Conservation (phyloP, 306 rosid species). For the Inga leiocalycina region DNA sequence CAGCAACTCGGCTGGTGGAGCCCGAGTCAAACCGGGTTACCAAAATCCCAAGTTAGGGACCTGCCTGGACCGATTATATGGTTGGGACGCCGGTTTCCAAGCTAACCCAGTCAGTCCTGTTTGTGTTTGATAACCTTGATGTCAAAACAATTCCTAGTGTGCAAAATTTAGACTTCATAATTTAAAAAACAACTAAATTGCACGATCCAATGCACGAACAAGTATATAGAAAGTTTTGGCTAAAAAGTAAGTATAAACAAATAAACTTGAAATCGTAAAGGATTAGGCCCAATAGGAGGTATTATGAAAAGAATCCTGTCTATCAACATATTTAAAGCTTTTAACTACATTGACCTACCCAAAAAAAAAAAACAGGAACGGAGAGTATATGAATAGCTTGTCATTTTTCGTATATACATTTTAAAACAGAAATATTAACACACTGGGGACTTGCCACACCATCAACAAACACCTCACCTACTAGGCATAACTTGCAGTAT, state of each 20-base stretch:
- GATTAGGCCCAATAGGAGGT: background rate
- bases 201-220: background rate
- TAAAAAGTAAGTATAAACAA: background rate
- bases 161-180: background rate
- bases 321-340: background rate
- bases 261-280: background rate
- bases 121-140: no score
- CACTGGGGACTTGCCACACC: background rate
- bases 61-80: no score
- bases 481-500: conserved; percentile 4
- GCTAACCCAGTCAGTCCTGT: no score
- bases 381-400: background rate
- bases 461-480: conserved; percentile 10
- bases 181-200: background rate
- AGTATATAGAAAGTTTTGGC: background rate
- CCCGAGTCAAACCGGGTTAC: no score
- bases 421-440: background rate
- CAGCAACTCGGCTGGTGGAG: no score
- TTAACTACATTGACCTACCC: background rate
- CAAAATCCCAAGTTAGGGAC: no score
- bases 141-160: no score
- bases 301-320: background rate
- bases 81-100: no score
- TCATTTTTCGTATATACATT: background rate
- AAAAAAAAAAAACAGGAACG: background rate